A percentile compares a stretch with the other conserved stretches of the same genome.
Evolutionary conservation across 1,284 basidiomycete species (phyloP).

Genomic region (Pseudozyma flocculosa): DNA sequence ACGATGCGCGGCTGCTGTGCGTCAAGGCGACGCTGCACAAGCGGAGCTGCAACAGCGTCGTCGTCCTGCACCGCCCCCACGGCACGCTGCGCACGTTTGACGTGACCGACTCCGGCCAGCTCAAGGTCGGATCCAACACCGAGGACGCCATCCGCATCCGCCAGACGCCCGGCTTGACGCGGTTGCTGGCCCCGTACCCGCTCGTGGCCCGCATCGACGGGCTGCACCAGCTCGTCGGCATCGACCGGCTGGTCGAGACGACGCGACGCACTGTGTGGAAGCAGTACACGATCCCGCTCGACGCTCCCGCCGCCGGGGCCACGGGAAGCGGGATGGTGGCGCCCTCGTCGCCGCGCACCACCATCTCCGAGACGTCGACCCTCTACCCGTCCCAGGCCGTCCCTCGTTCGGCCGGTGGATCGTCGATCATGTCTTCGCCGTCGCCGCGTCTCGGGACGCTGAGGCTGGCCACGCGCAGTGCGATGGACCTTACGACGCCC

Average conservation of each 20-base stretch:
- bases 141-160: conserved; percentile 57
- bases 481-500: too few relatives aligned
- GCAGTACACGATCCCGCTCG: conserved; percentile 1
- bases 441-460: too few relatives aligned
- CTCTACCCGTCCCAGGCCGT: too few relatives aligned
- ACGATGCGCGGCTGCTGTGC: conserved; percentile 70
- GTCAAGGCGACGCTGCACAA: conserved; percentile 61
- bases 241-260: conserved; percentile 20
- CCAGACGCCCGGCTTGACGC: conserved; percentile 62
- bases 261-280: conserved; percentile 3
- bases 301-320: too few relatives aligned
- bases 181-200: conserved; percentile 7
- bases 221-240: conserved; percentile 4
- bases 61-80: conserved; percentile 72
- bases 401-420: too few relatives aligned
- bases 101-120: conserved; percentile 71
- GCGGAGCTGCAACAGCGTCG: conserved; percentile 66
- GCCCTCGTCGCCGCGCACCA: too few relatives aligned
- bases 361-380: too few relatives aligned
- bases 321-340: too few relatives aligned
- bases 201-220: conserved; percentile 6
- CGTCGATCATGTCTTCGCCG: too few relatives aligned
- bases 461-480: too few relatives aligned
- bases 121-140: conserved; percentile 64
- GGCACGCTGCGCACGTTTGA: conserved; percentile 65